Evolutionary conservation across 2,329 filamentous ascomycete genomes (phyloP).

Genomic region (Phialocephala subalpina): DNA sequence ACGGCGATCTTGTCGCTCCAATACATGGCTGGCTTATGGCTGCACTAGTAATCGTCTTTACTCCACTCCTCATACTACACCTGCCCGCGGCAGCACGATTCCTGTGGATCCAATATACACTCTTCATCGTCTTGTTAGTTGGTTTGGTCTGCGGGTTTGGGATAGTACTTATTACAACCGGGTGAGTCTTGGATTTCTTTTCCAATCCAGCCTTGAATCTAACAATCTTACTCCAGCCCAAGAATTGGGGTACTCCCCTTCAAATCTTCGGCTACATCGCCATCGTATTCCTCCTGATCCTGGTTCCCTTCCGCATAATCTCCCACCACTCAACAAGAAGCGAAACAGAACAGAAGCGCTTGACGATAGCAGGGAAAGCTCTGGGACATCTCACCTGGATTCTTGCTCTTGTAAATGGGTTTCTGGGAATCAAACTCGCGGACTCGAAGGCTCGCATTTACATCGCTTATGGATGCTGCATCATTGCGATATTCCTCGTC

Average conservation of each 20-base stretch:
- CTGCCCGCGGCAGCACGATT: neutral
- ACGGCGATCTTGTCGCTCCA: neutral
- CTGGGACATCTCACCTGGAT: neutral
- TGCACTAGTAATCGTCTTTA: neutral
- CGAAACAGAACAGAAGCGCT: neutral
- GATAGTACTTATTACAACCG: neutral
- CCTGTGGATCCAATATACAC: neutral
- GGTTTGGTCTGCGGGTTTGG: neutral
- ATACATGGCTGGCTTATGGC: neutral
- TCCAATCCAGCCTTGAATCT: neutral
- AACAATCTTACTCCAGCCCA: neutral
- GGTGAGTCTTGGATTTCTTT: neutral
- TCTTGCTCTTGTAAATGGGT: neutral
- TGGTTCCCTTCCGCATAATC: neutral
- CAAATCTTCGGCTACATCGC: neutral
- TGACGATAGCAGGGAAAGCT: neutral
- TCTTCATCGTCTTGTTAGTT: neutral
- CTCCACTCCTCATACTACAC: neutral
- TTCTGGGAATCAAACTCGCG: neutral
- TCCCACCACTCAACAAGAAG: neutral
- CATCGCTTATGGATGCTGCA: neutral
- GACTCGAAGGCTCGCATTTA: neutral
- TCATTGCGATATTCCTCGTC: neutral
- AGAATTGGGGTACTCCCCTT: neutral
- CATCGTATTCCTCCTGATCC: neutral